phyloP scores from a whole-genome alignment of 179 eudicot genomes.

The Actinidia polygama region DNA sequence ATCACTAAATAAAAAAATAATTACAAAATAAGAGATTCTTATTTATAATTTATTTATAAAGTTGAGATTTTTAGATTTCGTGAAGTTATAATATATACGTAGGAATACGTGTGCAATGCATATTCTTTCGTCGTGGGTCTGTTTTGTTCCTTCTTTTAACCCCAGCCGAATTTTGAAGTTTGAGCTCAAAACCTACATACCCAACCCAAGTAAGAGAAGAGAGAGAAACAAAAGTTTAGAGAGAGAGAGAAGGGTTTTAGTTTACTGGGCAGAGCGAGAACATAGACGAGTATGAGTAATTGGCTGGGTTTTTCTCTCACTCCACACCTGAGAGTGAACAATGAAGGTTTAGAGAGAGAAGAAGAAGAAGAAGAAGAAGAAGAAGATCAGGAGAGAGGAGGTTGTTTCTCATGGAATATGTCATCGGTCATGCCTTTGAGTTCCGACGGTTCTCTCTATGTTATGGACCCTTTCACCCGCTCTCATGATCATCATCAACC shows the following conservation, averaged over 20 bases:
- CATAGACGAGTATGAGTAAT: constrained; percentile 30
- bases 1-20: too few relatives aligned
- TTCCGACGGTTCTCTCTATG: constrained; percentile 43
- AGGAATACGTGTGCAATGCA: too few relatives aligned
- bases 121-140: too few relatives aligned
- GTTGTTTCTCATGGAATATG: constrained; percentile 4
- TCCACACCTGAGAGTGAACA: constrained; percentile 41
- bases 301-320: constrained; percentile 76
- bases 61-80: too few relatives aligned
- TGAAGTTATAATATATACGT: too few relatives aligned
- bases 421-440: constrained; percentile 45
- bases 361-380: constrained; percentile 8
- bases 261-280: too few relatives aligned
- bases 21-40: too few relatives aligned
- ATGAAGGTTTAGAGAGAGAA: constrained; percentile 18
- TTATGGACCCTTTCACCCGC: constrained; percentile 26
- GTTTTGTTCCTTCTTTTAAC: too few relatives aligned
- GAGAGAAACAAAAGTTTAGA: background rate
- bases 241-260: constrained; percentile 16
- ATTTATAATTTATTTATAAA: too few relatives aligned
- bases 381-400: constrained; percentile 10
- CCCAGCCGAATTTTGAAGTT: too few relatives aligned
- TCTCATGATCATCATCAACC: constrained; percentile 15
- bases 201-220: too few relatives aligned
- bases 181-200: constrained; percentile 26